Conservation (phyloP, 768 basidiomycete species). For the Royoungia palumana region DNA sequence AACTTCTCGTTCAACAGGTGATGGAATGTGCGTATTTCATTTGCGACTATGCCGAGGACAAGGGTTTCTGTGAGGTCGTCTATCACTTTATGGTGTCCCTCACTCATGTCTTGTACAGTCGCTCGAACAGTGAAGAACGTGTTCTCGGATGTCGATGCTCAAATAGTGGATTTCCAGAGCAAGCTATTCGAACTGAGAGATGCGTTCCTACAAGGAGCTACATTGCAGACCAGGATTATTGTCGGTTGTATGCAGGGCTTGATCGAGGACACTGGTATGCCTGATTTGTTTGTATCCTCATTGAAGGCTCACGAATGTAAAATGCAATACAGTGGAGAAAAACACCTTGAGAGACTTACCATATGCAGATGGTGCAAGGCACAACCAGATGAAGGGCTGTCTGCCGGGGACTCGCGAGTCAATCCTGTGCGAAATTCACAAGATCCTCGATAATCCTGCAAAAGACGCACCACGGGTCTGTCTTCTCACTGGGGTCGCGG, state of each 20-base stretch:
- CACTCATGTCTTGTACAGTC: background rate
- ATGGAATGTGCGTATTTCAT: background rate
- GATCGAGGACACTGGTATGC: background rate
- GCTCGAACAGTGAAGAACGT: background rate
- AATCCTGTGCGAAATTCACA: no score
- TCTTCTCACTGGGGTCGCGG: no score
- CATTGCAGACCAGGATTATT: background rate
- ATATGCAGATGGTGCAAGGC: constrained; percentile 7
- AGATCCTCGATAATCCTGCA: no score
- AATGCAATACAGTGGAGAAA: background rate
- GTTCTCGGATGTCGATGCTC: background rate
- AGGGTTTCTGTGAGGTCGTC: background rate
- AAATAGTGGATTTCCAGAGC: background rate
- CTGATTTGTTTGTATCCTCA: background rate
- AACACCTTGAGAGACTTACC: constrained; percentile 8
- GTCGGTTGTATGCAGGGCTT: background rate
- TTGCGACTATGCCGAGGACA: background rate
- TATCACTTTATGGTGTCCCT: background rate
- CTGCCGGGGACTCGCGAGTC: no score
- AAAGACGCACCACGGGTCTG: no score
- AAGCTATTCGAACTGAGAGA: background rate
- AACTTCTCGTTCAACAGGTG: background rate
- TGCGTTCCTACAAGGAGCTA: background rate
- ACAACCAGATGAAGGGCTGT: background rate
- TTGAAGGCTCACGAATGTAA: background rate